Percentiles rank a stretch among this genome's conserved stretches.
These are phyloP conservation scores for Phytophthora aleatoria DNA, from an alignment of 352 stramenopile species.

Conservation along the genomic window DNA sequence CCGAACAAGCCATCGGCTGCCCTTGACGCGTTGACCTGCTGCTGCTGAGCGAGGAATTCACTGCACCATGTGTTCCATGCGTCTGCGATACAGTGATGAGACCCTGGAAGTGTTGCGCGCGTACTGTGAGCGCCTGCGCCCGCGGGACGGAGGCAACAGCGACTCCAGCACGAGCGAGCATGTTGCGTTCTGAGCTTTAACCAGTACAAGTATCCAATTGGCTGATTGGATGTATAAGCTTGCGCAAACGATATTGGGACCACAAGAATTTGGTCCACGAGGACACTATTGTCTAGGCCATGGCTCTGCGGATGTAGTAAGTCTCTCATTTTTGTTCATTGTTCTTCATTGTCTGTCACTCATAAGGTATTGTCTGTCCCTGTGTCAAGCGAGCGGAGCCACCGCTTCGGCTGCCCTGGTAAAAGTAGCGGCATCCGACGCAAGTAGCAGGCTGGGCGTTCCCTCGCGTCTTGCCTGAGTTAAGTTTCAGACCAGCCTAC, in stretches of 20 bases:
- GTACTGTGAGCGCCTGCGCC: slow-evolving; percentile 11
- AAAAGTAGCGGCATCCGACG: slow-evolving; percentile 9
- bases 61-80: not conserved
- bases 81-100: not conserved
- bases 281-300: slow-evolving; percentile 6
- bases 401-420: slow-evolving; percentile 4
- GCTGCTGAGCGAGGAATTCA: slow-evolving; percentile 4
- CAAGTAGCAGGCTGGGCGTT: slow-evolving; percentile 17
- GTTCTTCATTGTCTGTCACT: slow-evolving; percentile 35
- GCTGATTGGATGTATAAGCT: slow-evolving; percentile 3
- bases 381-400: slow-evolving; percentile 13
- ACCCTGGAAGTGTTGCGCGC: slow-evolving; percentile 6
- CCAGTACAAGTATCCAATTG: no score
- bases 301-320: not conserved
- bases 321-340: slow-evolving; percentile 28
- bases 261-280: slow-evolving; percentile 22
- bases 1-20: not conserved
- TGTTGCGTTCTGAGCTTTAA: slow-evolving; percentile 20
- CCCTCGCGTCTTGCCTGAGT: slow-evolving; percentile 9
- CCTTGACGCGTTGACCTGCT: slow-evolving; percentile 2
- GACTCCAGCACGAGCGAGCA: slow-evolving; percentile 19
- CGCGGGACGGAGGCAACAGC: slow-evolving; percentile 4
- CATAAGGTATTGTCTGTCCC: slow-evolving; percentile 38
- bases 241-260: slow-evolving; percentile 24
- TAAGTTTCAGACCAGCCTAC: not conserved